Evolutionary conservation across 176 grass and related monocot genomes (phyloP).

Genomic region (Themeda triandra): DNA sequence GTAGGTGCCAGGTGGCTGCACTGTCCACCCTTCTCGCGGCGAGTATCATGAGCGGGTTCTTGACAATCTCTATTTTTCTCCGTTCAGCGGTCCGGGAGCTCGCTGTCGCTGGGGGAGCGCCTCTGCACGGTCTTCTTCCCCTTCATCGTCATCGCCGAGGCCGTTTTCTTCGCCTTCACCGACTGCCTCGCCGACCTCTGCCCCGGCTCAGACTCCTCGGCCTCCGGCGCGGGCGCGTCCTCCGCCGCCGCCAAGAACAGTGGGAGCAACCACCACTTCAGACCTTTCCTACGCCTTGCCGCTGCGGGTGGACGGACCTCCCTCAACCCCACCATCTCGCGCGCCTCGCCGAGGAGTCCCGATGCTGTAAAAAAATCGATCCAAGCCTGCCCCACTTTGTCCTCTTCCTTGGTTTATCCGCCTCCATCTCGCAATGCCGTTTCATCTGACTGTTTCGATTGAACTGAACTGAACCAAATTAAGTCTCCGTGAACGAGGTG

Average conservation of each 20-base stretch:
- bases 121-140: slow-evolving; percentile 58
- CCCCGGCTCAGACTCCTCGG: not conserved
- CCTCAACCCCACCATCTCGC: slow-evolving; percentile 33
- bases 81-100: slow-evolving; percentile 48
- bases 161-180: slow-evolving; percentile 48
- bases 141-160: slow-evolving; percentile 47
- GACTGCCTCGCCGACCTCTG: slow-evolving; percentile 57
- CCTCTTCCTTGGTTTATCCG: not conserved
- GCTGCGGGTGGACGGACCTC: not conserved
- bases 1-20: not conserved
- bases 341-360: slow-evolving; percentile 62
- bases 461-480: not conserved
- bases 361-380: slow-evolving; percentile 49
- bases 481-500: slow-evolving; percentile 83
- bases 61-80: not conserved
- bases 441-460: not conserved
- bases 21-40: not conserved
- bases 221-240: not conserved
- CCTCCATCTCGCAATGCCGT: slow-evolving; percentile 6
- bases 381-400: not conserved
- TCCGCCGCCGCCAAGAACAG: slow-evolving; percentile 9
- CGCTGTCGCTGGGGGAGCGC: slow-evolving; percentile 67
- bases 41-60: not conserved
- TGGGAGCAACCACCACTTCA: not conserved
- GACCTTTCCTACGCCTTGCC: not conserved